Conservation (phyloP, 2,329 filamentous ascomycete species). For the Aspergillus sojae region DNA sequence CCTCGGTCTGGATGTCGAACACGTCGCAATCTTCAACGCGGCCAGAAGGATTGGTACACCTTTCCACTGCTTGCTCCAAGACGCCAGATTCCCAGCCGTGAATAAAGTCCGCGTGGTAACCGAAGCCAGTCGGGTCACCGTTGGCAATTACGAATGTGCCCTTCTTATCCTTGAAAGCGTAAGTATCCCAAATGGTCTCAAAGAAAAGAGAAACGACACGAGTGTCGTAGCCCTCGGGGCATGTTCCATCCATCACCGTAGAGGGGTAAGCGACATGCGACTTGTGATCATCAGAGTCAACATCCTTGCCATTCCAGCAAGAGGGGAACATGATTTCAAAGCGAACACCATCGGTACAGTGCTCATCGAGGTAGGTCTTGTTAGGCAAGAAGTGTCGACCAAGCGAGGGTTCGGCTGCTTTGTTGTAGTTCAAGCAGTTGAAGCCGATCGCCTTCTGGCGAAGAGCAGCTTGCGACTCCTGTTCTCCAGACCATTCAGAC, state of each 20-base stretch:
- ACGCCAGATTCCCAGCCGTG: slow-evolving; percentile 73
- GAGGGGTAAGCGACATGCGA: slow-evolving; percentile 77
- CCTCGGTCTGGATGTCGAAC: slow-evolving; percentile 68
- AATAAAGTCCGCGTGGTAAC: slow-evolving; percentile 79
- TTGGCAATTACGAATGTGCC: slow-evolving; percentile 77
- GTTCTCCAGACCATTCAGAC: slow-evolving; percentile 67
- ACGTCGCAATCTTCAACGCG: slow-evolving; percentile 72
- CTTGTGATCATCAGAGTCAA: slow-evolving; percentile 57
- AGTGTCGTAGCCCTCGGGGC: slow-evolving; percentile 68
- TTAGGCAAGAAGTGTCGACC: slow-evolving; percentile 80
- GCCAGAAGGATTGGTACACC: slow-evolving; percentile 73
- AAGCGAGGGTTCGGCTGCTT: slow-evolving; percentile 69
- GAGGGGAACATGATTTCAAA: slow-evolving; percentile 86
- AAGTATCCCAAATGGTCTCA: slow-evolving; percentile 82
- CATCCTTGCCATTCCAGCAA: slow-evolving; percentile 78
- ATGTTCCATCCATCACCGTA: slow-evolving; percentile 74
- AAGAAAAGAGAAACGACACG: slow-evolving; percentile 77
- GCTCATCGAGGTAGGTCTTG: slow-evolving; percentile 75
- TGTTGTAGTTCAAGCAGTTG: slow-evolving; percentile 87
- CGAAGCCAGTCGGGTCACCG: slow-evolving; percentile 74
- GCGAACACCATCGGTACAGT: slow-evolving; percentile 80
- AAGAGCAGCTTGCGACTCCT: slow-evolving; percentile 71
- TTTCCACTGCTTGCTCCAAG: slow-evolving; percentile 71
- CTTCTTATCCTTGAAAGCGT: slow-evolving; percentile 61
- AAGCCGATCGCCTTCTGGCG: slow-evolving; percentile 84